phyloP scores from a whole-genome alignment of 192 early-diverging fungal species.

The Spizellomyces sp. region DNA sequence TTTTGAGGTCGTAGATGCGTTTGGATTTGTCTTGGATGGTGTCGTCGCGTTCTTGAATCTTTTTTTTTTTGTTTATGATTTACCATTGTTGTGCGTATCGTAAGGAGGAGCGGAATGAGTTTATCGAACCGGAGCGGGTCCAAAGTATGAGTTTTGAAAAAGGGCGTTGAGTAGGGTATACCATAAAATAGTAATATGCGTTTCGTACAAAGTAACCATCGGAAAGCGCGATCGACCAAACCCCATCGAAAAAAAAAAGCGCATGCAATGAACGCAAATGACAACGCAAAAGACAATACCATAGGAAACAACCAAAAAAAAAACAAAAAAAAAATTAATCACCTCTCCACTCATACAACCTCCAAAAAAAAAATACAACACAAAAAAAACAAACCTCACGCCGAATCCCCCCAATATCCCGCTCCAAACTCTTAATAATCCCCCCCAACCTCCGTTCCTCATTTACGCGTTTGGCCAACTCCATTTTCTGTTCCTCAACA shows the following conservation, averaged over 20 bases:
- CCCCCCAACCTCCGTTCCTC: conserved; percentile 49
- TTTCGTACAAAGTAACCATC: neutral
- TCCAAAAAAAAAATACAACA: too few relatives aligned
- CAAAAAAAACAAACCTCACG: conserved; percentile 39
- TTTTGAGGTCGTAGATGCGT: conserved; percentile 60
- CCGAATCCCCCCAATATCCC: conserved; percentile 53
- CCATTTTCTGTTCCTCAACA: conserved; percentile 57
- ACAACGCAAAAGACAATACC: neutral
- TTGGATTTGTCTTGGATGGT: conserved; percentile 64
- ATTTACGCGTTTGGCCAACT: conserved; percentile 40
- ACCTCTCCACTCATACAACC: too few relatives aligned
- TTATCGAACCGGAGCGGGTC: neutral
- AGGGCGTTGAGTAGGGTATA: neutral
- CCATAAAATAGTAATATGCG: neutral
- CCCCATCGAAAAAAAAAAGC: too few relatives aligned
- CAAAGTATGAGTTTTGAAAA: neutral
- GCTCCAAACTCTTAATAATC: conserved; percentile 52
- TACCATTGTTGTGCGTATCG: too few relatives aligned
- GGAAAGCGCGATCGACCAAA: neutral
- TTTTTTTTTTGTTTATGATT: neutral
- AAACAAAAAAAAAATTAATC: neutral
- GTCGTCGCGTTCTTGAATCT: conserved; percentile 64
- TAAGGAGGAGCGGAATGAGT: neutral
- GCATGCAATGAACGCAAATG: neutral
- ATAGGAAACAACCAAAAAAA: neutral